Base-by-base conservation (phyloP, 495 filamentous ascomycete species). In the Aspergillus steynii region DNA sequence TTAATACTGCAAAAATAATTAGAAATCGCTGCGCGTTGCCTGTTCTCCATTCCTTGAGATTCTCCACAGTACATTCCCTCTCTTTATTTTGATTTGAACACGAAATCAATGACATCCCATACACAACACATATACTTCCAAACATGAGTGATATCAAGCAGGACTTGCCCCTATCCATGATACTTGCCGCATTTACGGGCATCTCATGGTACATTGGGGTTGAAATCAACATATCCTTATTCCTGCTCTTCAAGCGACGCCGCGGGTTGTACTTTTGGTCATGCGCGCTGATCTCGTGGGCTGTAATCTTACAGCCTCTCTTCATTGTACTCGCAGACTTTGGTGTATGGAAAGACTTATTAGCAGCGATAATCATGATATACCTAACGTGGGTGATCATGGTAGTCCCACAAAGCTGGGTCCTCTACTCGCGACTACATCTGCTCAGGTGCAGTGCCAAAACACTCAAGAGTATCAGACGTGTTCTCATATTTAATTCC, bases 211-310 rank as follows among this genome's bases (percentile, higher is more conserved):
- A 37, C 34, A 37, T 37, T 37, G 34, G 34, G 10, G 29, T 63
- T n/a, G 61, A 59, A 14, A 31, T 63, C 50, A 63, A 55, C 56
- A 4, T 56, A 9, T 55, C 51, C 3, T 50, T 77, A 42, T 74
- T 74, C 63, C 37, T 78, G 15, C 65, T 70, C 63, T 80, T 80
- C 69, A 79, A 78, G 56, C 72, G 74, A 20, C 68, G 74, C 45
- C 65, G 65, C 29, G 75, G 75, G 8, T 67, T 80, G 25, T 80
- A 80, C 60, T 80, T 80, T 63, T 80, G 74, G 74, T 72, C 72
- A 12, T 69, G 68, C 53, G 65, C 71, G 1, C 59, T 78, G 48
- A 50, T 55, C 5, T 73, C 74, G 1, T 77, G 73, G 67, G 77
- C 75, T 29, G 65, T 79, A 47, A 66, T 74, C 53, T n/a, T 67